These are phyloP conservation scores for Wallacemonas sp. DNA, from an alignment of 208 protist species.

Conservation along the genomic window DNA sequence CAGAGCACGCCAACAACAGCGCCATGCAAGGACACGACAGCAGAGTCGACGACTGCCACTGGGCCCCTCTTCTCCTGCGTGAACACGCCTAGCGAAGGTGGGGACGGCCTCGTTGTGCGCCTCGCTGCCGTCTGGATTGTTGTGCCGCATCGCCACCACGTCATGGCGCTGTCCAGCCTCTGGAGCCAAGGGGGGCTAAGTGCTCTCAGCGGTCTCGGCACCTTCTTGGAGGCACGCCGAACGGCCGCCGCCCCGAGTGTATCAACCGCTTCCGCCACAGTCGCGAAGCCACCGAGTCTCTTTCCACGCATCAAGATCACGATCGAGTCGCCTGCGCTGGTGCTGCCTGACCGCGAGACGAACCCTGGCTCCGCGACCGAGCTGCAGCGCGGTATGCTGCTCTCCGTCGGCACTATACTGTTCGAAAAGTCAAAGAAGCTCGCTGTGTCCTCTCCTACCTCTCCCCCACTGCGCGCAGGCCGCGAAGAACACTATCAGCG, in stretches of 20 bases:
- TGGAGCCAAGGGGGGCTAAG: conserved; percentile 18
- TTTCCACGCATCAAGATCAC: conserved; percentile 17
- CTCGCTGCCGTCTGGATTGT: conserved; percentile 26
- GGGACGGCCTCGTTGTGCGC: not conserved
- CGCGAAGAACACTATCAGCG: conserved; percentile 3
- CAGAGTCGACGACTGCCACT: not conserved
- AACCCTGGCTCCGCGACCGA: conserved; percentile 14
- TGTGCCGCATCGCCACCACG: conserved; percentile 29
- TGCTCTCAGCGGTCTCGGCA: conserved; percentile 14
- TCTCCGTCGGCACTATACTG: conserved; percentile 21
- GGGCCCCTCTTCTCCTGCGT: conserved; percentile 2
- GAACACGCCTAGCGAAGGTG: not conserved
- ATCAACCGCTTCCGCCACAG: not conserved
- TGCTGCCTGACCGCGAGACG: conserved; percentile 32
- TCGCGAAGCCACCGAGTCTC: not conserved
- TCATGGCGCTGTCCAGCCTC: conserved; percentile 15
- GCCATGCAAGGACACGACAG: too few relatives aligned
- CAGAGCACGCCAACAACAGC: too few relatives aligned
- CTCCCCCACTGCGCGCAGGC: not conserved
- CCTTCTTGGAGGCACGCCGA: conserved; percentile 35
- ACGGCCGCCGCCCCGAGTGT: not conserved
- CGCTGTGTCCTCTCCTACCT: not conserved
- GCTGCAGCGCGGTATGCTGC: conserved; percentile 32
- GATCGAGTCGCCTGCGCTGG: conserved; percentile 23
- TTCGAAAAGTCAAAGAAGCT: conserved; percentile 16